These are phyloP conservation scores for Phytophthora syringae DNA, from an alignment of 352 stramenopile species.

Conservation along the genomic window DNA sequence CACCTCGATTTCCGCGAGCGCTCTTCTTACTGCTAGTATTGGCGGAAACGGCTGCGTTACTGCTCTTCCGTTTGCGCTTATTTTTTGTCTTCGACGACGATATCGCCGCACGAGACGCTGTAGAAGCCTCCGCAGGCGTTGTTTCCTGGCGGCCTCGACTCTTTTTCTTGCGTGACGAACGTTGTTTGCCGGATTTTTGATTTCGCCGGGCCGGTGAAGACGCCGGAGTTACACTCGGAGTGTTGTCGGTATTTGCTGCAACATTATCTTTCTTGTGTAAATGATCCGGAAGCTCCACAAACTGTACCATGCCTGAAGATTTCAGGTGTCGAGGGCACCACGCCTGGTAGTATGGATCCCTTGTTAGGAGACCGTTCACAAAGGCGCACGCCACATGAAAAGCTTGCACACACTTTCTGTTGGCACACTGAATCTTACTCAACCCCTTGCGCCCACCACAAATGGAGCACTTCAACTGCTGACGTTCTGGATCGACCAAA, in stretches of 20 bases:
- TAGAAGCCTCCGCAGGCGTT: slow-evolving; percentile 29
- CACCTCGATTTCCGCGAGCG: slow-evolving; percentile 15
- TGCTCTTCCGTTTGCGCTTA: slow-evolving; percentile 59
- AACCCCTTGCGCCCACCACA: slow-evolving; percentile 66
- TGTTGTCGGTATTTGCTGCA: background rate
- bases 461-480: slow-evolving; percentile 60
- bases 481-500: slow-evolving; percentile 58
- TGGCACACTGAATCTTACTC: slow-evolving; percentile 85
- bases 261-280: slow-evolving; percentile 42
- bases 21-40: slow-evolving; percentile 16
- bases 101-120: slow-evolving; percentile 24
- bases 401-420: slow-evolving; percentile 65
- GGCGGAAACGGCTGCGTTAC: slow-evolving; percentile 4
- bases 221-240: slow-evolving; percentile 11
- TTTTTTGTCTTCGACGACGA: slow-evolving; percentile 52
- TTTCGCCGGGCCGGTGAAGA: slow-evolving; percentile 16
- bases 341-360: slow-evolving; percentile 69
- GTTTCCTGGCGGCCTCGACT: slow-evolving; percentile 28
- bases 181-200: slow-evolving; percentile 28
- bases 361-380: slow-evolving; percentile 69
- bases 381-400: slow-evolving; percentile 81
- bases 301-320: slow-evolving; percentile 62
- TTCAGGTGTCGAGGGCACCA: slow-evolving; percentile 85
- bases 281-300: slow-evolving; percentile 74
- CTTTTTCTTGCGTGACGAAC: slow-evolving; percentile 27